Evolutionary conservation across 441 rosid genomes (phyloP), one percentile per base, ranked within the genome.

Genomic region (Adansonia gregorii): DNA sequence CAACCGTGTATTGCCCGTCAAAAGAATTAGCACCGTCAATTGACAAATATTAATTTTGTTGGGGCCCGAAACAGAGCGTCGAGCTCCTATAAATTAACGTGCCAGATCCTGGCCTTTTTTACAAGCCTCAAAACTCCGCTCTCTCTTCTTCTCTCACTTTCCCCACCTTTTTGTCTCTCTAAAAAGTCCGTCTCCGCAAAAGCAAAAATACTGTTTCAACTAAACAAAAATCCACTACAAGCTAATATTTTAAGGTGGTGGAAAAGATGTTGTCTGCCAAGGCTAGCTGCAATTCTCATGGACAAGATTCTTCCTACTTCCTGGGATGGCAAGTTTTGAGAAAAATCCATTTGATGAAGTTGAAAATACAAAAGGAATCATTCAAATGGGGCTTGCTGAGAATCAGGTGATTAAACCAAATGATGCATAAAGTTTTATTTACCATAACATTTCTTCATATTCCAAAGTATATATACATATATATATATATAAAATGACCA

Each of bases 381-480:
- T 93, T 80, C 98, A 94, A 82, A 90, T 94, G 97, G 97, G 97
- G 4, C 89, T 94, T 59, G 97, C 97, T 19, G 97, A 94, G 80
- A 94, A 94, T 77, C 97, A 94, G 94, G 98, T 94, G 24, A 58
- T 56, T 27, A 51, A 70, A 46, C 43, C 0, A 17, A 69, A 4
- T 4, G 0, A 63, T 66, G 31, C 9, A 19, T 31, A 63, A 70
- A 10, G 12, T 56, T 73, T 35, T 65, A 24, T 39, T 4, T 8
- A 17, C 31, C 27, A 39, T 1, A 61, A 27, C 41, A 61, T 27
- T 31, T 61, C 67, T 61, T 61, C 0, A 12, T 27, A 61, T 12
- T 31, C n/a, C n/a, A 5, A 61, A 27, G 9, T 60, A 10, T 4
- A 20, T 20, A 20, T 0, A 2, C 0, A 24, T n/a, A n/a, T n/a